phyloP scores from a whole-genome alignment of 1,284 basidiomycete species.

The Kwoniella shivajii region DNA sequence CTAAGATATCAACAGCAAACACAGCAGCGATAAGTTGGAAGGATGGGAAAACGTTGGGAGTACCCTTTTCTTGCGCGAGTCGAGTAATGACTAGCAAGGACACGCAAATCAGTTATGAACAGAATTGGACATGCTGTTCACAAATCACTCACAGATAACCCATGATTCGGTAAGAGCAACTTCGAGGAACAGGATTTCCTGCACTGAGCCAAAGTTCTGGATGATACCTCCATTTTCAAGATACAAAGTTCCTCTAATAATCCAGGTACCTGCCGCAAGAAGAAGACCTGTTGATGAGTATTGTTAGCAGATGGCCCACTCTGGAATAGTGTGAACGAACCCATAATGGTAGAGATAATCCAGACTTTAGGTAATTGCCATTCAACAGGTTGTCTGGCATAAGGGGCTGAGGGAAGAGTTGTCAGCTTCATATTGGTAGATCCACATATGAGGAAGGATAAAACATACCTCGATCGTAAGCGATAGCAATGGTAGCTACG shows the following conservation, averaged over 20 bases:
- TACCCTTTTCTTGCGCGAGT: slow-evolving; percentile 38
- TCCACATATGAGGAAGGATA: not conserved
- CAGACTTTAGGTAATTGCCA: slow-evolving; percentile 64
- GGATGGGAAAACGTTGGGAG: slow-evolving; percentile 55
- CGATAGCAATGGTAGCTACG: slow-evolving; percentile 59
- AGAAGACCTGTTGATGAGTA: slow-evolving; percentile 45
- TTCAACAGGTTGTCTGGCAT: slow-evolving; percentile 59
- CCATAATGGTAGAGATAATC: slow-evolving; percentile 59
- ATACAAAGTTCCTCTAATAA: slow-evolving; percentile 60
- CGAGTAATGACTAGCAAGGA: slow-evolving; percentile 42
- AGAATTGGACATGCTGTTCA: slow-evolving; percentile 18
- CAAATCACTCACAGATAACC: slow-evolving; percentile 57
- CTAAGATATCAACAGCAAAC: slow-evolving; percentile 59
- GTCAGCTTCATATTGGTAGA: not conserved
- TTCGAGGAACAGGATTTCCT: slow-evolving; percentile 62
- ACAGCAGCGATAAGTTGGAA: slow-evolving; percentile 60
- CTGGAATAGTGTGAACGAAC: slow-evolving; percentile 10
- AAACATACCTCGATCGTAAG: slow-evolving; percentile 48
- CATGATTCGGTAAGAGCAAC: slow-evolving; percentile 63
- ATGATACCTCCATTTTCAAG: slow-evolving; percentile 58
- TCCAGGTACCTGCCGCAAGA: slow-evolving; percentile 61
- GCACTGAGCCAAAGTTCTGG: slow-evolving; percentile 59
- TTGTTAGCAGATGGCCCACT: not conserved
- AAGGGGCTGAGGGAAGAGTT: slow-evolving; percentile 56
- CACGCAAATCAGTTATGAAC: slow-evolving; percentile 11